Percentiles rank a stretch among this genome's conserved stretches.
Evolutionary conservation across 306 rosid species (phyloP).

Genomic region (Lupinus albus): DNA sequence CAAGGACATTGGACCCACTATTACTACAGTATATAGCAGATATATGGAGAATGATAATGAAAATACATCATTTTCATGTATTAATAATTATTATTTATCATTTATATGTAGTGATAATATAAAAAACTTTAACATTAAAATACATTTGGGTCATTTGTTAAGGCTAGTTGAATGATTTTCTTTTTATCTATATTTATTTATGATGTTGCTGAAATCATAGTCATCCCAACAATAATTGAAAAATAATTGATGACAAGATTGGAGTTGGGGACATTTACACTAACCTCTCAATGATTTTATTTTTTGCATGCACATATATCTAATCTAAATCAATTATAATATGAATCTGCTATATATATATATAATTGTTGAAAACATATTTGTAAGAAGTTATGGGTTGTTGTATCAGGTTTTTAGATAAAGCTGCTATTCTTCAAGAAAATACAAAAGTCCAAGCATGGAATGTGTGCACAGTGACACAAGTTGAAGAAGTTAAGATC

Average conservation of each 20-base stretch:
- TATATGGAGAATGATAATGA: conserved; percentile 18
- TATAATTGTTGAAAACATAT: too few relatives aligned
- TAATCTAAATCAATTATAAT: too few relatives aligned
- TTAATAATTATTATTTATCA: too few relatives aligned
- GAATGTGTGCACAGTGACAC: conserved; percentile 81
- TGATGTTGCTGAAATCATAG: conserved; percentile 7
- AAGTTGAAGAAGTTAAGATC: conserved; percentile 86
- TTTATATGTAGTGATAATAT: too few relatives aligned
- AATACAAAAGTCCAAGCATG: conserved; percentile 46
- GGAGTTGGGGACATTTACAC: not conserved
- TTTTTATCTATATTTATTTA: not conserved
- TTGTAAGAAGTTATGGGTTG: conserved; percentile 13
- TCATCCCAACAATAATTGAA: conserved; percentile 22
- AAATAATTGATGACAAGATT: conserved; percentile 29
- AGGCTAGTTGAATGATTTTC: conserved; percentile 9
- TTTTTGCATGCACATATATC: not conserved
- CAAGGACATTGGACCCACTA: conserved; percentile 46
- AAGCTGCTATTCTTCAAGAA: conserved; percentile 62
- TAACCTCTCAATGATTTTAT: not conserved
- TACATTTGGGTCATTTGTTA: not conserved
- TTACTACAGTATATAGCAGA: conserved; percentile 6
- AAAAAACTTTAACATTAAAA: too few relatives aligned
- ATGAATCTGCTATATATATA: too few relatives aligned
- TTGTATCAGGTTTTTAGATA: conserved; percentile 65
- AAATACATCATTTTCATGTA: too few relatives aligned